These are phyloP conservation scores for Botrytis paeoniae DNA, from an alignment of 2,329 filamentous ascomycete genomes.

Conservation along the genomic window DNA sequence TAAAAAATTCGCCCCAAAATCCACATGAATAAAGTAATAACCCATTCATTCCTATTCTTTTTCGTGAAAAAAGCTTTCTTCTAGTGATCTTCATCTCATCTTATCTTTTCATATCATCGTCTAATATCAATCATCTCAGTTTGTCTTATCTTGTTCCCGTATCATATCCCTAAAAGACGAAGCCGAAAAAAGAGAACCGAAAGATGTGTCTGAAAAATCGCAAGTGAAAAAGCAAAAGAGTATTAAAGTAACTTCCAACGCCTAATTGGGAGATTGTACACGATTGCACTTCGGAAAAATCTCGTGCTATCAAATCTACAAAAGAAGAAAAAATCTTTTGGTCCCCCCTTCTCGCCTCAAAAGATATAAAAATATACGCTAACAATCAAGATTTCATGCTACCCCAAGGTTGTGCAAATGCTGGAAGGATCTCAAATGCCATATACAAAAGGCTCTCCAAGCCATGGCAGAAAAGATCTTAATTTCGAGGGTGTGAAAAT, in stretches of 20 bases:
- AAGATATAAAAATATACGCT: conserved; percentile 18
- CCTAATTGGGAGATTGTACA: conserved; percentile 12
- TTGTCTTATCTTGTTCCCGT: conserved; percentile 2
- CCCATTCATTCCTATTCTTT: conserved; percentile 3
- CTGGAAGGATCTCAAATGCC: conserved; percentile 20
- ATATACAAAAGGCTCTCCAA: conserved; percentile 35
- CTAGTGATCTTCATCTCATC: conserved; percentile 8
- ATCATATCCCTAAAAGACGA: conserved; percentile 16
- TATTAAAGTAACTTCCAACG: conserved; percentile 16
- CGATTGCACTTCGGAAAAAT: background rate
- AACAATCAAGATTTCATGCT: conserved; percentile 20
- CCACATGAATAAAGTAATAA: background rate
- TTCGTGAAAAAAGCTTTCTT: background rate
- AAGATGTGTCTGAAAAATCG: background rate
- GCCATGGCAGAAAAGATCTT: conserved; percentile 30
- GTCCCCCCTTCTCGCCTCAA: background rate
- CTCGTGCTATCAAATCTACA: conserved; percentile 17
- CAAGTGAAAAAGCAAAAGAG: conserved; percentile 10
- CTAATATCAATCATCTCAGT: conserved; percentile 16
- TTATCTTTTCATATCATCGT: conserved; percentile 14
- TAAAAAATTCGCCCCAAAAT: conserved; percentile 1
- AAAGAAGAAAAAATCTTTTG: conserved; percentile 9
- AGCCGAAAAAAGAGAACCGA: background rate
- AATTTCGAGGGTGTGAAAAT: conserved; percentile 31
- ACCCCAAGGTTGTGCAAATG: conserved; percentile 16